A percentile compares a stretch with the other conserved stretches of the same genome.
phyloP scores from a whole-genome alignment of 2,329 filamentous ascomycete species.

The Corynespora cassiicola region DNA sequence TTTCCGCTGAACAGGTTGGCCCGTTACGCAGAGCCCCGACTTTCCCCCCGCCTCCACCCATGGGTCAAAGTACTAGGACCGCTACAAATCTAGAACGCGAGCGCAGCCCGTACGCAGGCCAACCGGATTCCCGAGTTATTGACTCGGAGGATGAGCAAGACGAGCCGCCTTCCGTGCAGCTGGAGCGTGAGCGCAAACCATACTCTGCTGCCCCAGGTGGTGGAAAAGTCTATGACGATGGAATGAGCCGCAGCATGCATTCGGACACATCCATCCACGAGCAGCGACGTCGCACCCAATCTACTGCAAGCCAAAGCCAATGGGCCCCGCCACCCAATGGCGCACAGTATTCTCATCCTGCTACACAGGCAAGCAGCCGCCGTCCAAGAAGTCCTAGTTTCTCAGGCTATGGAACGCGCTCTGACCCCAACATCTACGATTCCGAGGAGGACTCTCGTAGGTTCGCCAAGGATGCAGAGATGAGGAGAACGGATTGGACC shows the following conservation, averaged over 20 bases:
- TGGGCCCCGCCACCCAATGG: conserved; percentile 29
- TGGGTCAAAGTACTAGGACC: conserved; percentile 21
- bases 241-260: conserved; percentile 27
- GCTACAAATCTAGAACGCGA: conserved; percentile 40
- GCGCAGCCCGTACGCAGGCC: conserved; percentile 40
- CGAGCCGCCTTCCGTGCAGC: conserved; percentile 53
- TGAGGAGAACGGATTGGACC: conserved; percentile 30
- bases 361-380: conserved; percentile 24
- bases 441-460: conserved; percentile 37
- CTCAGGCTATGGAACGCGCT: conserved; percentile 39
- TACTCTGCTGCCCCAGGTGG: conserved; percentile 66
- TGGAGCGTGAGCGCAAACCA: conserved; percentile 71
- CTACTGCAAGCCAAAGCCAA: conserved; percentile 36
- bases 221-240: conserved; percentile 62
- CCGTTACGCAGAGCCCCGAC: conserved; percentile 41
- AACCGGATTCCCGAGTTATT: conserved; percentile 32
- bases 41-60: conserved; percentile 44
- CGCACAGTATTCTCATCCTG: conserved; percentile 27
- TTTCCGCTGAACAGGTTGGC: conserved; percentile 57
- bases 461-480: conserved; percentile 38
- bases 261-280: conserved; percentile 29
- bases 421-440: conserved; percentile 41
- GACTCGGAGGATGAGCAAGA: conserved; percentile 47
- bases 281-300: conserved; percentile 38
- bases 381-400: conserved; percentile 43